These are phyloP conservation scores for Lepidium sativum DNA, from an alignment of 345 rosid genomes.

Conservation along the genomic window DNA sequence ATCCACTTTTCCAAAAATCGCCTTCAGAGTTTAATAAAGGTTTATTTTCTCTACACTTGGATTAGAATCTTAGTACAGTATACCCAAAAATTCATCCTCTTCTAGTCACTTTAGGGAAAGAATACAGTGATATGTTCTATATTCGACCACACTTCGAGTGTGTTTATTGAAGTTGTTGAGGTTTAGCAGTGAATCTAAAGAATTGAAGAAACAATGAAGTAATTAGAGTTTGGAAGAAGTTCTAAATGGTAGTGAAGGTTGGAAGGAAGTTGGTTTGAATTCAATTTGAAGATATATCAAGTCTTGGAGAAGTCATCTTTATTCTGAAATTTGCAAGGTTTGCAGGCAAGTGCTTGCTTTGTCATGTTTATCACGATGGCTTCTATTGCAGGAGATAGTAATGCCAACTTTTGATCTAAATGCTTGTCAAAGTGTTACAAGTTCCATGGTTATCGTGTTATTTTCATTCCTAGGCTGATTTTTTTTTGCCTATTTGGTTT, in stretches of 20 bases:
- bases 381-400: conserved; percentile 48
- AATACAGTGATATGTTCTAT: conserved; percentile 26
- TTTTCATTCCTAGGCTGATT: conserved; percentile 7
- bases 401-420: conserved; percentile 38
- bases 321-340: conserved; percentile 84
- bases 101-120: conserved; percentile 2
- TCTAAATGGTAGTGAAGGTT: conserved; percentile 96
- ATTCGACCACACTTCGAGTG: conserved; percentile 43
- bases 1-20: background rate
- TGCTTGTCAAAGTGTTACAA: conserved; percentile 26
- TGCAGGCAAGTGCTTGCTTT: conserved; percentile 99
- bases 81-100: background rate
- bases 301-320: conserved; percentile 99
- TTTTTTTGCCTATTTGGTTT: background rate
- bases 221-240: conserved; percentile 94
- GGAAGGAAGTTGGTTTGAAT: conserved; percentile 99
- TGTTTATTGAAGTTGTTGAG: conserved; percentile 74
- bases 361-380: conserved; percentile 57
- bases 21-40: background rate
- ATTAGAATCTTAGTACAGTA: background rate
- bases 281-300: conserved; percentile 94
- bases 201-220: conserved; percentile 90
- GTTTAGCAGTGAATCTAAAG: conserved; percentile 86
- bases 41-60: background rate
- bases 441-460: conserved; percentile 7